phyloP scores from a whole-genome alignment of 2,329 filamentous ascomycete species.

The Aspergillus udagawae region DNA sequence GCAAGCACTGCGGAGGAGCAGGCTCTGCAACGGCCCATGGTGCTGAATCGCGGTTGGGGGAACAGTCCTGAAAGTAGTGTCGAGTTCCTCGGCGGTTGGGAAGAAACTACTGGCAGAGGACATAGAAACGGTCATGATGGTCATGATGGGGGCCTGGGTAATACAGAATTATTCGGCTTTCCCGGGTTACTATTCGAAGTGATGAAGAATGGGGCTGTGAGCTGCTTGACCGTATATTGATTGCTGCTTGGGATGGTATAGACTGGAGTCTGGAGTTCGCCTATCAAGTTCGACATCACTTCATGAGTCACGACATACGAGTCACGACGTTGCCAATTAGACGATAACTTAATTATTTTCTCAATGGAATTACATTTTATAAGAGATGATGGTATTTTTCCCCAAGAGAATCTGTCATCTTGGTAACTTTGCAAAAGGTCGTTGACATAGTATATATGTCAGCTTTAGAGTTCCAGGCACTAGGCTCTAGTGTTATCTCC shows the following conservation, averaged over 20 bases:
- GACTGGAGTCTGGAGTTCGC: neutral
- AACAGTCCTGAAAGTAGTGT: constrained; percentile 88
- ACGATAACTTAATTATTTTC: neutral
- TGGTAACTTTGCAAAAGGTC: neutral
- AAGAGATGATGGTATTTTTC: neutral
- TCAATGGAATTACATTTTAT: neutral
- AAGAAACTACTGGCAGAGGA: constrained; percentile 59
- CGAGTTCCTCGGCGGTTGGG: constrained; percentile 80
- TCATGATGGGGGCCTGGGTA: constrained; percentile 56
- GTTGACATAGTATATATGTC: neutral
- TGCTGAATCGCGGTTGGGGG: constrained; percentile 84
- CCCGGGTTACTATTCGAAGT: constrained; percentile 95
- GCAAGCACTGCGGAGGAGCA: constrained; percentile 52
- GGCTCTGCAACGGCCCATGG: constrained; percentile 63
- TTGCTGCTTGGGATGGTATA: constrained; percentile 20
- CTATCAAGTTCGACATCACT: neutral
- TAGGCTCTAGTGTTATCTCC: too few relatives aligned
- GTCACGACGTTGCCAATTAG: neutral
- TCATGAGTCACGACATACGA: neutral
- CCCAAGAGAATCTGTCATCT: neutral
- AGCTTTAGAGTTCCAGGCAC: neutral
- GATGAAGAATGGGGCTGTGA: constrained; percentile 84
- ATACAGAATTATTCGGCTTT: constrained; percentile 87
- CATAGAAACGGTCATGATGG: constrained; percentile 39
- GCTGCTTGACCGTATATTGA: constrained; percentile 82